Evolutionary conservation across 148 eudicot species (phyloP).

Genomic region (Dysphania ambrosioides): DNA sequence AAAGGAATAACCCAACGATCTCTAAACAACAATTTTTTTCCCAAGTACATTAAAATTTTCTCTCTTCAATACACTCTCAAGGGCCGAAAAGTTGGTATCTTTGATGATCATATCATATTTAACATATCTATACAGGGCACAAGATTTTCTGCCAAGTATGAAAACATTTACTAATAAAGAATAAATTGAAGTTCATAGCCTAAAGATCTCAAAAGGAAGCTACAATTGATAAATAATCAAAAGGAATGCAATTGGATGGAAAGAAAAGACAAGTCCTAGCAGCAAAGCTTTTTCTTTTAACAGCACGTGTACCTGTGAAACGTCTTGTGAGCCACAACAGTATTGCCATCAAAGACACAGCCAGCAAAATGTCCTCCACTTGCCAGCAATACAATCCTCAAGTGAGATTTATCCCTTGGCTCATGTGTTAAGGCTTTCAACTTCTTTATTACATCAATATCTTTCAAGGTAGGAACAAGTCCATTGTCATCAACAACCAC

Average conservation of each 20-base stretch:
- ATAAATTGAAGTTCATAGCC: too few species aligned
- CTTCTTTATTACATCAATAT: conserved; percentile 54
- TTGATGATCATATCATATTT: not conserved
- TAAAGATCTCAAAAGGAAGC: not conserved
- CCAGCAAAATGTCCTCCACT: conserved; percentile 98
- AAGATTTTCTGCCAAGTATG: not conserved
- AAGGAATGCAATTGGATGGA: not conserved
- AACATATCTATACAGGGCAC: not conserved
- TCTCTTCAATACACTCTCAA: not conserved
- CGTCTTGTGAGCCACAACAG: conserved; percentile 78
- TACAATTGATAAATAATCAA: not conserved
- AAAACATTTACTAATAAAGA: not conserved
- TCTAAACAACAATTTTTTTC: not conserved
- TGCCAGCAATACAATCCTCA: conserved; percentile 80
- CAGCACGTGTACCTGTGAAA: conserved; percentile 66
- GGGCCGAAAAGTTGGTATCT: not conserved
- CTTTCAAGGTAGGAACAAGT: conserved; percentile 31
- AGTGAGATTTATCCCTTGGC: conserved; percentile 54
- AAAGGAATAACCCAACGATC: not conserved
- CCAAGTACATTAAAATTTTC: not conserved
- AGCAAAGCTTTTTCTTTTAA: not conserved
- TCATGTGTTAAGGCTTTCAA: conserved; percentile 48
- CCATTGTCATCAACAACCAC: conserved; percentile 30
- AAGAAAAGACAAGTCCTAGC: not conserved
- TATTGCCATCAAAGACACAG: conserved; percentile 86